These are phyloP conservation scores for Termitomyces sp. DNA, from an alignment of 768 basidiomycete genomes.

Conservation along the genomic window DNA sequence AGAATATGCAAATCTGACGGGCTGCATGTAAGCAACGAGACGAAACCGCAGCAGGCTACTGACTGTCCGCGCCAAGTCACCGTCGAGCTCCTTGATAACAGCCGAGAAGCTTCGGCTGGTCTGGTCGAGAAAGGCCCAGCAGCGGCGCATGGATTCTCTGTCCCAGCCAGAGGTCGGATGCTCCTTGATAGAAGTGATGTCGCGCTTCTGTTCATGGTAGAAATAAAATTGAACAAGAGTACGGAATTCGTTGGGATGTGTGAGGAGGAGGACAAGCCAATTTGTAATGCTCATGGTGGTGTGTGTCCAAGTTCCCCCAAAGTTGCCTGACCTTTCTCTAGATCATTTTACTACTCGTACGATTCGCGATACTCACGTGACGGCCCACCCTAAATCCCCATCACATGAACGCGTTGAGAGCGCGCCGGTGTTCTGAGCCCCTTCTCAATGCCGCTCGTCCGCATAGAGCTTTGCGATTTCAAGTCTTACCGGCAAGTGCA, in stretches of 20 bases:
- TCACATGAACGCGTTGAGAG: conserved; percentile 12
- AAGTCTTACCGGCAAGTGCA: conserved; percentile 76
- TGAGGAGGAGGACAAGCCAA: conserved; percentile 66
- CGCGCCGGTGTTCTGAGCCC: too few relatives aligned
- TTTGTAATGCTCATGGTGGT: conserved; percentile 50
- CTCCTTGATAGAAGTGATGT: conserved; percentile 74
- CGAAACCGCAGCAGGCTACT: conserved; percentile 30
- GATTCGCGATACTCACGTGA: conserved; percentile 15
- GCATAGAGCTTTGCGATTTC: conserved; percentile 93
- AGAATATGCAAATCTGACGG: conserved; percentile 86
- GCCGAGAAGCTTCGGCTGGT: conserved; percentile 89
- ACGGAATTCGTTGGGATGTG: conserved; percentile 82
- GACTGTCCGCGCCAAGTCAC: conserved; percentile 89
- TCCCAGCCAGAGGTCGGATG: conserved; percentile 85
- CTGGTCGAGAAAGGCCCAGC: conserved; percentile 86
- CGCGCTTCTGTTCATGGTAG: conserved; percentile 78
- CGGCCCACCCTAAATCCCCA: conserved; percentile 7
- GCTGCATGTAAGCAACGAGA: neutral
- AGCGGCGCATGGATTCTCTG: conserved; percentile 78
- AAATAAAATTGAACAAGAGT: conserved; percentile 80
- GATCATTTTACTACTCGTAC: conserved; percentile 10
- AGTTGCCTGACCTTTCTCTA: conserved; percentile 12
- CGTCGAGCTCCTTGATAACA: conserved; percentile 95
- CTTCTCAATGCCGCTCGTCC: conserved; percentile 65
- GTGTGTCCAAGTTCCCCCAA: neutral